Percentiles rank a stretch among this genome's conserved stretches.
These are phyloP conservation scores for Cercospora beticola DNA, from an alignment of 2,329 filamentous ascomycete genomes.

Conservation along the genomic window DNA sequence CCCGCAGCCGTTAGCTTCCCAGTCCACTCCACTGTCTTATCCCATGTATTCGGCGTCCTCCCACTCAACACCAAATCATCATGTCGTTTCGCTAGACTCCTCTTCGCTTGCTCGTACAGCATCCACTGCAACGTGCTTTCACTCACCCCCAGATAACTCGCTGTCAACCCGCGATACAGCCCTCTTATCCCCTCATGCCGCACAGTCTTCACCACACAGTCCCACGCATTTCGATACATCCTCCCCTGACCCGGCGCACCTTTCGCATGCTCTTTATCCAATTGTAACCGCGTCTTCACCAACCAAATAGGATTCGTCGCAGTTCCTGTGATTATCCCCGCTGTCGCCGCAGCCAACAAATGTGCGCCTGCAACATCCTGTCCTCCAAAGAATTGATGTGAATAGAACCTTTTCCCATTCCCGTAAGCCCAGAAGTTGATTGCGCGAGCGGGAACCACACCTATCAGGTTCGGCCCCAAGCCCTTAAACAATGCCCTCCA, in stretches of 20 bases:
- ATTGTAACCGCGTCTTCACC: constrained; percentile 86
- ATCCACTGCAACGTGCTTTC: constrained; percentile 94
- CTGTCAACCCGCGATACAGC: constrained; percentile 86
- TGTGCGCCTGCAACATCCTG: constrained; percentile 74
- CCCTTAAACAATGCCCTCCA: constrained; percentile 90
- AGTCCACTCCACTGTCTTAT: constrained; percentile 72
- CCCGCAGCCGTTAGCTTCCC: constrained; percentile 79
- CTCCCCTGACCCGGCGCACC: constrained; percentile 56
- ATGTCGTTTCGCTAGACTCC: constrained; percentile 65
- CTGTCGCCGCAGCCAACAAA: constrained; percentile 70
- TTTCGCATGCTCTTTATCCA: constrained; percentile 76
- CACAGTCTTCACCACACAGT: constrained; percentile 81
- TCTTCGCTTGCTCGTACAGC: constrained; percentile 90
- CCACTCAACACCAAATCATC: constrained; percentile 56
- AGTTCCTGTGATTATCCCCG: constrained; percentile 83
- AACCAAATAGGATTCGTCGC: constrained; percentile 97
- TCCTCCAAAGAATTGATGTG: constrained; percentile 69
- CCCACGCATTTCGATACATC: constrained; percentile 81
- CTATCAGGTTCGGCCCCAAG: constrained; percentile 82
- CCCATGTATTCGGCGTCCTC: constrained; percentile 66
- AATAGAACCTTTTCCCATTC: constrained; percentile 82
- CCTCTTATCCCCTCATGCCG: constrained; percentile 76
- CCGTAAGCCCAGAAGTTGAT: constrained; percentile 96
- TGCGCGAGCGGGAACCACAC: constrained; percentile 82
- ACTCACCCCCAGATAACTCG: constrained; percentile 85